Percentiles rank a stretch among this genome's conserved stretches.
phyloP scores from a whole-genome alignment of 169 alveolate genomes.

The Plasmodium knowlesi region DNA sequence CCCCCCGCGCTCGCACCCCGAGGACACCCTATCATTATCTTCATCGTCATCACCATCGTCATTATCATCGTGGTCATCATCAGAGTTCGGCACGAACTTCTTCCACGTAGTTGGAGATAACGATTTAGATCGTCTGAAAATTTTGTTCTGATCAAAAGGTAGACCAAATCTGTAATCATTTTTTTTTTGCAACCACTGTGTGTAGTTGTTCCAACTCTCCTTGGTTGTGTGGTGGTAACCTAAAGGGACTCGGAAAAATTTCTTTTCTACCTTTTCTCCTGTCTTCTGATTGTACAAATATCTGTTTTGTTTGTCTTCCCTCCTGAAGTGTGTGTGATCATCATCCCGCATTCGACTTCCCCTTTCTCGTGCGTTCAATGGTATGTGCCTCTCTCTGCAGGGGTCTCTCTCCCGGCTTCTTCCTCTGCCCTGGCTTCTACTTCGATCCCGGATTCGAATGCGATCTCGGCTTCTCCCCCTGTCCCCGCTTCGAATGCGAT shows the following conservation, averaged over 20 bases:
- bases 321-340: not conserved
- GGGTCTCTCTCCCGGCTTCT: not conserved
- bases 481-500: not conserved
- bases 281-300: conserved; percentile 44
- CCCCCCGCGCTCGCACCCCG: not conserved
- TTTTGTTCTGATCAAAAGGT: conserved; percentile 57
- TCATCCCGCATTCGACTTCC: not conserved
- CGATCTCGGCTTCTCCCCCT: not conserved
- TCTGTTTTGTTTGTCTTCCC: conserved; percentile 5
- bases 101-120: conserved; percentile 70
- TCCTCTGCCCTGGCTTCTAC: too few relatives aligned
- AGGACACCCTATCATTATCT: not conserved
- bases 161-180: conserved; percentile 53
- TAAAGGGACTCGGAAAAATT: conserved; percentile 35
- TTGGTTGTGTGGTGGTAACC: conserved; percentile 66
- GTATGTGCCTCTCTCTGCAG: not conserved
- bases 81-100: conserved; percentile 23
- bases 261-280: conserved; percentile 55
- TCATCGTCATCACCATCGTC: too few relatives aligned
- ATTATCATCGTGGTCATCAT: too few relatives aligned
- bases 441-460: not conserved
- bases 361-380: not conserved
- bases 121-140: conserved; percentile 45
- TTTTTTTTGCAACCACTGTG: conserved; percentile 66
- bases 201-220: conserved; percentile 55